phyloP scores from a whole-genome alignment of 495 filamentous ascomycete genomes.

The Daldinia grandis region DNA sequence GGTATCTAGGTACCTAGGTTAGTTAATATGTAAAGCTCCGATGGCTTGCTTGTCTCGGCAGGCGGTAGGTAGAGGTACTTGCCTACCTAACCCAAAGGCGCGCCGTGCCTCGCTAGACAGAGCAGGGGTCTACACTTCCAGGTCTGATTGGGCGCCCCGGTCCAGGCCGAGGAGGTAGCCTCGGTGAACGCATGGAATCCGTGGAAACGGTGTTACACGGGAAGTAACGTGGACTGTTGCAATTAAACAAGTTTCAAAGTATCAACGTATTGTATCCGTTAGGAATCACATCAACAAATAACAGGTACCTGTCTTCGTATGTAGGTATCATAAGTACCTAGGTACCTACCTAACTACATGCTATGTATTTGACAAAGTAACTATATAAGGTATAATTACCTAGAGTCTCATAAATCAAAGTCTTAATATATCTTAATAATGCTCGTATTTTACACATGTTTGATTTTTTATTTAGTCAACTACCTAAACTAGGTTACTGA shows the following conservation, averaged over 20 bases:
- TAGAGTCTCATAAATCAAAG: not conserved
- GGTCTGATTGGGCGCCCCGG: constrained; percentile 2
- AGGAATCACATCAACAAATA: not conserved
- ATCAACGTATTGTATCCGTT: not conserved
- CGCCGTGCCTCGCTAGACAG: not conserved
- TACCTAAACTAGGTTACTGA: too few relatives aligned
- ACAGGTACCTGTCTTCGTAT: too few relatives aligned
- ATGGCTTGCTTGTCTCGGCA: constrained; percentile 10
- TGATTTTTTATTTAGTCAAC: not conserved
- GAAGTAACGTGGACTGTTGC: not conserved
- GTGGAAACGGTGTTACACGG: constrained; percentile 1
- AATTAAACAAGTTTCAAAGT: not conserved
- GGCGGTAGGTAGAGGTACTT: not conserved
- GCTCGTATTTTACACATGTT: not conserved
- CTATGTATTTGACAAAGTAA: not conserved
- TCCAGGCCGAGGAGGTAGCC: constrained; percentile 3
- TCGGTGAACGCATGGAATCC: not conserved
- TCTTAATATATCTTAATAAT: not conserved
- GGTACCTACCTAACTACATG: too few relatives aligned
- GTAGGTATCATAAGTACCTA: too few relatives aligned
- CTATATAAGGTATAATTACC: not conserved
- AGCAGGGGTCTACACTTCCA: not conserved
- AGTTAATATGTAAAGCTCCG: not conserved
- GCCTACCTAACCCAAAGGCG: not conserved
- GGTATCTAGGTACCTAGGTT: not conserved